These are phyloP conservation scores for Rhynchospora tenuis DNA, from an alignment of 176 grass and related monocot genomes.

Conservation along the genomic window DNA sequence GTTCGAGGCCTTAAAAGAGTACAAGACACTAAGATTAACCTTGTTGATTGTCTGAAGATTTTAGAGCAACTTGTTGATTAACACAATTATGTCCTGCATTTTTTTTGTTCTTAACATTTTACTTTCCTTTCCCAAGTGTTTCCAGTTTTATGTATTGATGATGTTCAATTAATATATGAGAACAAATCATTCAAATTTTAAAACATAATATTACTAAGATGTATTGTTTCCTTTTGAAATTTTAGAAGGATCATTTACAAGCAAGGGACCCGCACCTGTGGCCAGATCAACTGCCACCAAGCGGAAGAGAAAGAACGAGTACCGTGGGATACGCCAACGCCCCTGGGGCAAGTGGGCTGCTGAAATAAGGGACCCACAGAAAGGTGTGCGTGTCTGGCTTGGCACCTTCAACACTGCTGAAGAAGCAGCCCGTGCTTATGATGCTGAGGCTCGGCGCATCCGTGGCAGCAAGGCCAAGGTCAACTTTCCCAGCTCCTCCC, in stretches of 20 bases:
- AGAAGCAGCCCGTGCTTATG: slow-evolving; percentile 97
- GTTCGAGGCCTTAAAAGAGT: no score
- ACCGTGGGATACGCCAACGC: slow-evolving; percentile 89
- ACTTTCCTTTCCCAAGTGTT: neutral
- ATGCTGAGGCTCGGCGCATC: slow-evolving; percentile 78
- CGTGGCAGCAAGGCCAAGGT: slow-evolving; percentile 98
- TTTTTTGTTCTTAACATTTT: neutral
- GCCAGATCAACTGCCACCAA: slow-evolving; percentile 48
- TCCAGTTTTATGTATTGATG: neutral
- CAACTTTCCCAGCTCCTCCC: slow-evolving; percentile 62
- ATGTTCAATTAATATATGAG: slow-evolving; percentile 7
- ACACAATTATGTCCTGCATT: neutral
- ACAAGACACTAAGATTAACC: neutral
- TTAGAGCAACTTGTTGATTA: neutral
- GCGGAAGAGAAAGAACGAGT: slow-evolving; percentile 91
- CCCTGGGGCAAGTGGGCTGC: slow-evolving; percentile 99
- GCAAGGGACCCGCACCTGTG: slow-evolving; percentile 34
- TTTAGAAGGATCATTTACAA: slow-evolving; percentile 45
- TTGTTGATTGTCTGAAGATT: neutral
- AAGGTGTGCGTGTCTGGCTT: slow-evolving; percentile 93
- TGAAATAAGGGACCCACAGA: slow-evolving; percentile 95
- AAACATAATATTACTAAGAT: neutral
- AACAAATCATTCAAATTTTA: neutral
- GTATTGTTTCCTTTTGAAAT: slow-evolving; percentile 1
- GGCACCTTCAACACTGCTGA: slow-evolving; percentile 94